Percentiles rank a stretch among this genome's conserved stretches.
phyloP scores from a whole-genome alignment of 2,329 filamentous ascomycete genomes.

The Periconia digitata region DNA sequence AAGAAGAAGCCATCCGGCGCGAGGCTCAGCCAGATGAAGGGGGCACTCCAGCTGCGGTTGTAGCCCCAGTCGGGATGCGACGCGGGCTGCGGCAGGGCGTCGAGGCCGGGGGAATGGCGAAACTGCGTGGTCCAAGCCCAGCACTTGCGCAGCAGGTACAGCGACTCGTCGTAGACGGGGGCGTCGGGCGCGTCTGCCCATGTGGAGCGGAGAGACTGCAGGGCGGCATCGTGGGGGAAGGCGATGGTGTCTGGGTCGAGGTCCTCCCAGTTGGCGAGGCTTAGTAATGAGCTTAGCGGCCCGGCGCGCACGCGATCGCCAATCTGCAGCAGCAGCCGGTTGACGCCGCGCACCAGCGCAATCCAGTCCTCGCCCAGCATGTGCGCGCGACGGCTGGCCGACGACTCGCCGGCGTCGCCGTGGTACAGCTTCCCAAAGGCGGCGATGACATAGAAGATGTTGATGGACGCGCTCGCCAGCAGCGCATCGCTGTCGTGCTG shows the following conservation, averaged over 20 bases:
- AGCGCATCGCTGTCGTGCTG: constrained; percentile 13
- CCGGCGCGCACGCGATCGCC: constrained; percentile 11
- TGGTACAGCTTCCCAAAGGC: constrained; percentile 19
- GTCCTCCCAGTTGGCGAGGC: constrained; percentile 14
- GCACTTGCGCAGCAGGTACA: constrained; percentile 11
- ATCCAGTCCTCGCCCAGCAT: constrained; percentile 24
- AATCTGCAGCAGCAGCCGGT: constrained; percentile 9
- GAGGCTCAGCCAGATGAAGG: constrained; percentile 21
- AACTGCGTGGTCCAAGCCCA: constrained; percentile 17
- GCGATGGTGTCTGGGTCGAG: constrained; percentile 8
- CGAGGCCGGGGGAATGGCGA: background rate
- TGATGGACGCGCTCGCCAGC: constrained; percentile 14
- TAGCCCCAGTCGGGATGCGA: constrained; percentile 9
- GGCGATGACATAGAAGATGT: constrained; percentile 20
- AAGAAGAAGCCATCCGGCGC: constrained; percentile 14
- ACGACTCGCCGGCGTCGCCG: background rate
- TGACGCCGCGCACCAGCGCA: constrained; percentile 17
- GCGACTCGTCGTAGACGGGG: constrained; percentile 10
- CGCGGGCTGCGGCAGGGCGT: background rate
- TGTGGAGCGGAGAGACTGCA: constrained; percentile 9
- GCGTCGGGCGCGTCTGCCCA: constrained; percentile 12
- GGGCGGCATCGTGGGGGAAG: constrained; percentile 9
- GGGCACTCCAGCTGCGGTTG: constrained; percentile 15
- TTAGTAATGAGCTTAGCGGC: constrained; percentile 15
- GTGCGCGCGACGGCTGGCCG: constrained; percentile 5